Evolutionary conservation across 1,284 basidiomycete species (phyloP).

Genomic region (Anthracocystis panici-leucophaei): DNA sequence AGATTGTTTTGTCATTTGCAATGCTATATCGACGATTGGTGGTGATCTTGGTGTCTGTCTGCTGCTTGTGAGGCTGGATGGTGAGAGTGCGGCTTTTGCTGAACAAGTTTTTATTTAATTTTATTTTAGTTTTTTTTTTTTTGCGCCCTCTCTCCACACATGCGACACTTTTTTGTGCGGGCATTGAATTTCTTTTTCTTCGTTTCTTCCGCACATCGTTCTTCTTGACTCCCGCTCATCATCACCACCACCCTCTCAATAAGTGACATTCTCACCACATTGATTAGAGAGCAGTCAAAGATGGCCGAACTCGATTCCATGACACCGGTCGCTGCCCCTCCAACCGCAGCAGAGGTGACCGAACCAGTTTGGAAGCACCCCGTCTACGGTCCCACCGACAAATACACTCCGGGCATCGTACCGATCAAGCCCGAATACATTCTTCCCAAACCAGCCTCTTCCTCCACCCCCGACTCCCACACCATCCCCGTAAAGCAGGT

Average conservation of each 20-base stretch:
- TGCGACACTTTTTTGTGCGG: not conserved
- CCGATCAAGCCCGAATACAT: conserved; percentile 54
- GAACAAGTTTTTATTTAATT: not conserved
- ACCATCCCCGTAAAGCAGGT: conserved; percentile 6
- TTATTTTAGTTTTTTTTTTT: not conserved
- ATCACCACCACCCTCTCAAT: not conserved
- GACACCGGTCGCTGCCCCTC: not conserved
- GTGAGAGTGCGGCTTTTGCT: not conserved
- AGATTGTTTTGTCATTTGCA: not conserved
- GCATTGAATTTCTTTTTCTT: conserved; percentile 7
- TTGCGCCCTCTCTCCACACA: not conserved
- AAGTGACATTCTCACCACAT: not conserved
- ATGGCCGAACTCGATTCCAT: conserved; percentile 7
- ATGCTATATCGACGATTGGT: not conserved
- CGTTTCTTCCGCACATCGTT: not conserved
- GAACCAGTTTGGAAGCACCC: conserved; percentile 42
- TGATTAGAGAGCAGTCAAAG: not conserved
- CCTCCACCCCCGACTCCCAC: not conserved
- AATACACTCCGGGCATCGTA: conserved; percentile 51
- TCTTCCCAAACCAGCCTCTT: conserved; percentile 29
- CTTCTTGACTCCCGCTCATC: not conserved
- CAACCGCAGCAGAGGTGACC: not conserved
- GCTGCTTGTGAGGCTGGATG: not conserved
- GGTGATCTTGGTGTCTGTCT: not conserved
- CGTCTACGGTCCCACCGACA: conserved; percentile 42